phyloP scores from a whole-genome alignment of 805 yeast species.

The Candida nitratophila region DNA sequence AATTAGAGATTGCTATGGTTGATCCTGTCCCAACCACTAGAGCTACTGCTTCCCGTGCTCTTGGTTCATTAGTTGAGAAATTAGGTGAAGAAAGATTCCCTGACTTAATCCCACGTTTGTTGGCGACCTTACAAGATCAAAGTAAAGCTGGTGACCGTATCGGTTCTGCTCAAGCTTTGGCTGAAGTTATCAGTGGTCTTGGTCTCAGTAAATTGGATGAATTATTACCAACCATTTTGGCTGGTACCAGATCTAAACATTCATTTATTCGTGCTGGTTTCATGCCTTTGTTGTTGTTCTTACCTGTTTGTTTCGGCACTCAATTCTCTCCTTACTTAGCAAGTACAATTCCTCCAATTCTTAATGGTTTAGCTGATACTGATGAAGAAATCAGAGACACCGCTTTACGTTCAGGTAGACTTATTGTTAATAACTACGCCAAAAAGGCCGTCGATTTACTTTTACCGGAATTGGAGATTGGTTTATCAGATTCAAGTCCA shows the following conservation, averaged over 20 bases:
- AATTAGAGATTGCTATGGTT: slow-evolving; percentile 90
- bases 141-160: slow-evolving; percentile 80
- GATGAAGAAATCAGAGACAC: slow-evolving; percentile 85
- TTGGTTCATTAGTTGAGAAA: slow-evolving; percentile 93
- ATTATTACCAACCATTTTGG: slow-evolving; percentile 70
- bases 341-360: slow-evolving; percentile 83
- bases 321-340: slow-evolving; percentile 86
- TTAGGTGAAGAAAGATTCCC: slow-evolving; percentile 97
- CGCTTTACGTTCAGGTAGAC: slow-evolving; percentile 86
- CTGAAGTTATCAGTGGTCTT: slow-evolving; percentile 89
- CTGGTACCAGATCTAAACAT: slow-evolving; percentile 61
- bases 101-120: slow-evolving; percentile 71
- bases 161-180: slow-evolving; percentile 95
- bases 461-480: slow-evolving; percentile 88
- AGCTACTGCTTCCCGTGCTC: slow-evolving; percentile 95
- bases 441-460: slow-evolving; percentile 86
- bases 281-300: slow-evolving; percentile 79
- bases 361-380: slow-evolving; percentile 84
- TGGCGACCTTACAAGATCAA: slow-evolving; percentile 72
- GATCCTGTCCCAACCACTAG: slow-evolving; percentile 97
- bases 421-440: slow-evolving; percentile 87
- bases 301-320: slow-evolving; percentile 92
- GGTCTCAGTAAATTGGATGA: slow-evolving; percentile 87
- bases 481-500: slow-evolving; percentile 73
- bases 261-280: slow-evolving; percentile 82